Evolutionary conservation across 768 basidiomycete species (phyloP).

Genomic region (Polyporus arcularius): DNA sequence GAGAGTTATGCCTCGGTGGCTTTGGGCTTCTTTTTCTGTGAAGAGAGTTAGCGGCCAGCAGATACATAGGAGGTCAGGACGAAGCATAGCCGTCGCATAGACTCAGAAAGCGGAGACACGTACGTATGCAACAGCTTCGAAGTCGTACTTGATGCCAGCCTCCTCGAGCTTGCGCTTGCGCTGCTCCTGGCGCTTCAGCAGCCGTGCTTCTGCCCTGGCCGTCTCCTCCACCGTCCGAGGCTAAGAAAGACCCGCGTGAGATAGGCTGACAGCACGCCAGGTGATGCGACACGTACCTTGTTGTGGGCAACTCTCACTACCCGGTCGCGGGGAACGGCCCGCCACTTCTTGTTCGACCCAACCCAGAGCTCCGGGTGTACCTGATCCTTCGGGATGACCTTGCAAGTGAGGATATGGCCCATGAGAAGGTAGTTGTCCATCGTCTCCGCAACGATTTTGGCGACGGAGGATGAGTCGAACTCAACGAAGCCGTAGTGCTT

Average conservation of each 20-base stretch:
- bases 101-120: slow-evolving; percentile 33
- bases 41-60: neutral
- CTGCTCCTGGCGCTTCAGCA: slow-evolving; percentile 75
- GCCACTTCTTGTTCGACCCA: slow-evolving; percentile 94
- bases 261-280: neutral
- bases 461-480: slow-evolving; percentile 86
- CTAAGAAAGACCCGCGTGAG: slow-evolving; percentile 37
- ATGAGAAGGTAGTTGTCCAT: slow-evolving; percentile 98
- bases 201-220: slow-evolving; percentile 59
- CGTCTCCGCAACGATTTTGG: slow-evolving; percentile 94
- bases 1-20: slow-evolving; percentile 21
- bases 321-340: slow-evolving; percentile 70
- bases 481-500: slow-evolving; percentile 98
- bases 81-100: neutral
- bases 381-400: slow-evolving; percentile 84
- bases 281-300: slow-evolving; percentile 54
- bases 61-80: neutral
- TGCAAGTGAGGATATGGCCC: slow-evolving; percentile 92
- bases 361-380: slow-evolving; percentile 95
- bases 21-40: slow-evolving; percentile 40
- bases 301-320: slow-evolving; percentile 76
- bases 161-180: slow-evolving; percentile 79
- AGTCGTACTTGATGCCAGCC: slow-evolving; percentile 85
- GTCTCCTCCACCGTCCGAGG: slow-evolving; percentile 74
- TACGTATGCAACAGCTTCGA: slow-evolving; percentile 82